phyloP scores from a whole-genome alignment of 208 protist species.

The Trypanosoma caninum region DNA sequence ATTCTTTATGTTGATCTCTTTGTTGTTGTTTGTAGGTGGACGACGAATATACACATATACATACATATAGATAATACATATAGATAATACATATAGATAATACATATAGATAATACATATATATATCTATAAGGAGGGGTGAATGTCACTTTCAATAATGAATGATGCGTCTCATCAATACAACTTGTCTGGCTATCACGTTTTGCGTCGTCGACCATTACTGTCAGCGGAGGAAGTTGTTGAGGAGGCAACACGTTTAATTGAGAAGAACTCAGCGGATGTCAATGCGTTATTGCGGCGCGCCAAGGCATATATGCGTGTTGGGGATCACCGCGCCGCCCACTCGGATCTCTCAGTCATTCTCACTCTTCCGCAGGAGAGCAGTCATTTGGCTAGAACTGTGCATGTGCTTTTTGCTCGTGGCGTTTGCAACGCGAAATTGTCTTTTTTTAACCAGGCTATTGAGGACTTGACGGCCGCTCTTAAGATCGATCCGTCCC shows the following conservation, averaged over 20 bases:
- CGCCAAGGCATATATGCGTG: slow-evolving; percentile 33
- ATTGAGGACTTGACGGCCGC: slow-evolving; percentile 61
- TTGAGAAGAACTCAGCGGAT: slow-evolving; percentile 24
- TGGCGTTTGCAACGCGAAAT: slow-evolving; percentile 46
- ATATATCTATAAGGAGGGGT: no score
- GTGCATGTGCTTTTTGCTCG: slow-evolving; percentile 30
- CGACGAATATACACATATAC: neutral
- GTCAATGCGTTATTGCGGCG: slow-evolving; percentile 30
- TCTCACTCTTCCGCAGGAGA: slow-evolving; percentile 15
- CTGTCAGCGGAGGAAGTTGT: slow-evolving; percentile 35
- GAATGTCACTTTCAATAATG: no score
- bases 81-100: no score
- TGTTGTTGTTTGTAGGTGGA: neutral
- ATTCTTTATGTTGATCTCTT: neutral
- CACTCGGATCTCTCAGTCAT: slow-evolving; percentile 35
- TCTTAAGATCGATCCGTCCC: slow-evolving; percentile 46
- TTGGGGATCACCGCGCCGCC: slow-evolving; percentile 35
- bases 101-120: no score
- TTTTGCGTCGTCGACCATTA: slow-evolving; percentile 1
- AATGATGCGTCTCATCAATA: no score
- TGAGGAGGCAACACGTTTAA: slow-evolving; percentile 18
- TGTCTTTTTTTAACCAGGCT: slow-evolving; percentile 52
- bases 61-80: no score
- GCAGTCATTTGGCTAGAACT: slow-evolving; percentile 9
- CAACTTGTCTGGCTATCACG: neutral